A percentile compares a stretch with the other conserved stretches of the same genome.
These are phyloP conservation scores for Conringia planisiliqua DNA, from an alignment of 345 rosid species.

Conservation along the genomic window DNA sequence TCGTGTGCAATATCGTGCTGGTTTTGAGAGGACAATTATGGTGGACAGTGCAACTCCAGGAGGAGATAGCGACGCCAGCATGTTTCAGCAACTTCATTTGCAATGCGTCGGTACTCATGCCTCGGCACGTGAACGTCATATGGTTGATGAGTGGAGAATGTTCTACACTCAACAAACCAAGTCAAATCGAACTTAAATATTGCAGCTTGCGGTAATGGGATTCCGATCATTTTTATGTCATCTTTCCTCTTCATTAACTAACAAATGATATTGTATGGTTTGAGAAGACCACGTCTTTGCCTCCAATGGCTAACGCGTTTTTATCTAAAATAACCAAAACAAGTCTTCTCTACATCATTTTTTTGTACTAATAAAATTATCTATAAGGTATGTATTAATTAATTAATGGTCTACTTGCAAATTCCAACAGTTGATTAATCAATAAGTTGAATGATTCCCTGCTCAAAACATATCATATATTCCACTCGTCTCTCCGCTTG, in stretches of 20 bases:
- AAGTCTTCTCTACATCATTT: not conserved
- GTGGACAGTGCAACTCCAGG: too few relatives aligned
- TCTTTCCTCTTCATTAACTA: not conserved
- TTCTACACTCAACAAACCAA: conserved; percentile 5
- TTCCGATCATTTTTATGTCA: not conserved
- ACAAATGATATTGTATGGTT: not conserved
- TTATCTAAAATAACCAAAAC: not conserved
- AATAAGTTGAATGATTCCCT: not conserved
- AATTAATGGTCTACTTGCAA: conserved; percentile 15
- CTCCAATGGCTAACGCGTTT: conserved; percentile 3
- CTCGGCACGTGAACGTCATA: not conserved
- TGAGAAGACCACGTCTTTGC: conserved; percentile 14
- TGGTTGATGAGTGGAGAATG: not conserved
- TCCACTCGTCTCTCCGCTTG: not conserved
- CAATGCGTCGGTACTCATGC: not conserved
- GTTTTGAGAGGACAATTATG: too few relatives aligned
- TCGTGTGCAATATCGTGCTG: too few relatives aligned
- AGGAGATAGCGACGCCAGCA: too few relatives aligned
- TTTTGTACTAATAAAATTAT: not conserved
- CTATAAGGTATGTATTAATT: not conserved
- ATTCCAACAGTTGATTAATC: not conserved
- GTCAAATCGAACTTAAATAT: conserved; percentile 1
- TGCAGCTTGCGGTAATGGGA: not conserved
- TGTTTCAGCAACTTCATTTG: not conserved
- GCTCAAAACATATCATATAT: not conserved